A percentile compares a stretch with the other conserved stretches of the same genome.
Evolutionary conservation across 2,329 filamentous ascomycete genomes (phyloP).

Genomic region (Fusarium nematophilum): DNA sequence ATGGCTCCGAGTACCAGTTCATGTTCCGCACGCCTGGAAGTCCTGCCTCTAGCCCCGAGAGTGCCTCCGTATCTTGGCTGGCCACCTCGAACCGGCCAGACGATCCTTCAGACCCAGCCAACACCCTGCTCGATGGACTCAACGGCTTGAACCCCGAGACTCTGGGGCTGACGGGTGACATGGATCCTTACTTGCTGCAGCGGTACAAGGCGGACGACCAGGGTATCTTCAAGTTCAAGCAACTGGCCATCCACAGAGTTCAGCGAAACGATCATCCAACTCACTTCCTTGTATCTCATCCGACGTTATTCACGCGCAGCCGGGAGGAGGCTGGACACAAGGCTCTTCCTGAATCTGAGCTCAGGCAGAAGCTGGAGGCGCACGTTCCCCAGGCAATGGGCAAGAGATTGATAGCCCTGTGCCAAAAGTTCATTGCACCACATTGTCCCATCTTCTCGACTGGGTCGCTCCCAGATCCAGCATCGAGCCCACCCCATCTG

Average conservation of each 20-base stretch:
- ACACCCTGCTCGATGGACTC: constrained; percentile 1
- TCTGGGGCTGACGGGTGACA: constrained; percentile 20
- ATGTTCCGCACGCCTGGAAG: constrained; percentile 20
- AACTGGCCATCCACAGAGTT: constrained; percentile 34
- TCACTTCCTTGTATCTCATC: constrained; percentile 30
- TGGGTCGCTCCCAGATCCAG: constrained; percentile 13
- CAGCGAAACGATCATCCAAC: constrained; percentile 11
- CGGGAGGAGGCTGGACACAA: constrained; percentile 23
- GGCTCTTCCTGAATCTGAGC: background rate
- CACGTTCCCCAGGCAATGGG: constrained; percentile 5
- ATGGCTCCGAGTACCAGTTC: constrained; percentile 19
- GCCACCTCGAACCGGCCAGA: too few relatives aligned
- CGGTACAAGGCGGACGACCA: constrained; percentile 15
- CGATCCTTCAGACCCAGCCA: too few relatives aligned
- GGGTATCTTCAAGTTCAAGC: constrained; percentile 35
- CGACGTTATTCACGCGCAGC: constrained; percentile 20
- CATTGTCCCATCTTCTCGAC: constrained; percentile 29
- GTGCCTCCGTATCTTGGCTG: too few relatives aligned
- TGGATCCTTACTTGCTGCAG: constrained; percentile 16
- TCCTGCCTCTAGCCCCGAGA: background rate
- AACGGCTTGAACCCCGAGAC: constrained; percentile 8
- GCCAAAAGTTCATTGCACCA: constrained; percentile 17
- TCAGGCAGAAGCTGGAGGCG: constrained; percentile 8
- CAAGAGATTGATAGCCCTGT: constrained; percentile 18
- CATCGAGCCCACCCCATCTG: background rate